These are phyloP conservation scores for Andrographis paniculata DNA, from an alignment of 305 asterid genomes.

Conservation along the genomic window DNA sequence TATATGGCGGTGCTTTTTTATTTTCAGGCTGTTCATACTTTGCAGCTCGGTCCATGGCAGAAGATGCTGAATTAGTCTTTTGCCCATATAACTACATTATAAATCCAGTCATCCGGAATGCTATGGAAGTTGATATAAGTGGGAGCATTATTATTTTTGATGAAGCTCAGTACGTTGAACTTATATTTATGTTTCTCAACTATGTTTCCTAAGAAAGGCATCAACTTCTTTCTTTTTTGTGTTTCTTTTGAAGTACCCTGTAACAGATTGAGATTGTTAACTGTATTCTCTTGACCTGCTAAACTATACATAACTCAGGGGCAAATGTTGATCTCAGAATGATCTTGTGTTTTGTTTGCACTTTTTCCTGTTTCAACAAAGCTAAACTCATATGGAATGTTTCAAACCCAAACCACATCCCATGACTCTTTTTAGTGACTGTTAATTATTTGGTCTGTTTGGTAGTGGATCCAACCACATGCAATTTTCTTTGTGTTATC, in stretches of 20 bases:
- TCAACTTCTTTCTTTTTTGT: slow-evolving; percentile 8
- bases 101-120: slow-evolving; percentile 70
- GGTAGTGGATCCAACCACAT: slow-evolving; percentile 10
- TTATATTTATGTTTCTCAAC: slow-evolving; percentile 16
- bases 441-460: slow-evolving; percentile 2
- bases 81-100: slow-evolving; percentile 91
- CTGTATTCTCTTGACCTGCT: not conserved
- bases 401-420: not conserved
- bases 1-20: slow-evolving; percentile 21
- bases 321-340: not conserved
- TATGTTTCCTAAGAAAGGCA: slow-evolving; percentile 16
- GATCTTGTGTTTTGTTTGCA: not conserved
- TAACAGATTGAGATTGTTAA: slow-evolving; percentile 12
- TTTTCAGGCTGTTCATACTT: slow-evolving; percentile 90
- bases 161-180: slow-evolving; percentile 86
- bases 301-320: not conserved
- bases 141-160: slow-evolving; percentile 75
- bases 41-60: slow-evolving; percentile 76
- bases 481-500: slow-evolving; percentile 11
- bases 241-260: not conserved
- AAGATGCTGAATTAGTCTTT: slow-evolving; percentile 80
- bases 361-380: slow-evolving; percentile 4
- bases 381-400: slow-evolving; percentile 1
- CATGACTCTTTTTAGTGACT: slow-evolving; percentile 7
- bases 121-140: slow-evolving; percentile 76